Evolutionary conservation across 345 rosid genomes (phyloP).

Genomic region (Populus davidiana): DNA sequence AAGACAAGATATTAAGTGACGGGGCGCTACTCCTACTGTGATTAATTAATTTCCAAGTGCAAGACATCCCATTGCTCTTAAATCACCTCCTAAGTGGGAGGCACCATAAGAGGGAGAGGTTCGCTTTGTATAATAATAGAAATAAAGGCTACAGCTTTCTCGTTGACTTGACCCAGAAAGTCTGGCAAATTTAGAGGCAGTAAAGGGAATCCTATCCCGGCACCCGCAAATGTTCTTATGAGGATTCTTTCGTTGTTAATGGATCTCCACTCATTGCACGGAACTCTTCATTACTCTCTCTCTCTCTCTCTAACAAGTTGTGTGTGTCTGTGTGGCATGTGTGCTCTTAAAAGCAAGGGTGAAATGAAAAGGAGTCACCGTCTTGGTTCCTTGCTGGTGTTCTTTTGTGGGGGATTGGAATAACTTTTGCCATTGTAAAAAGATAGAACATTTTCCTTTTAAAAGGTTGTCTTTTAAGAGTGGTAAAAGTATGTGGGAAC

Average conservation of each 20-base stretch:
- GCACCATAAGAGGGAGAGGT: conserved; percentile 32
- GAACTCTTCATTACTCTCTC: not conserved
- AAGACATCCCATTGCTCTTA: conserved; percentile 15
- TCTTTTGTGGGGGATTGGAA: conserved; percentile 39
- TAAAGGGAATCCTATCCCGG: conserved; percentile 46
- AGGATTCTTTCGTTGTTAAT: conserved; percentile 36
- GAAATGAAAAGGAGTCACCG: conserved; percentile 27
- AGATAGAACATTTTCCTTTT: conserved; percentile 40
- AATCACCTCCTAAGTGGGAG: conserved; percentile 39
- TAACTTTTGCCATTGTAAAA: conserved; percentile 45
- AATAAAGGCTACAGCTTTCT: conserved; percentile 42
- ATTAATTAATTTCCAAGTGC: not conserved
- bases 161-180: conserved; percentile 70
- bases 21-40: not conserved
- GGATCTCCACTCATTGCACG: conserved; percentile 47
- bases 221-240: conserved; percentile 13
- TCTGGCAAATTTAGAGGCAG: conserved; percentile 39
- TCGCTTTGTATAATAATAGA: not conserved
- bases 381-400: conserved; percentile 37
- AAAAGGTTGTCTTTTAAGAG: conserved; percentile 46
- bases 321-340: conserved; percentile 16
- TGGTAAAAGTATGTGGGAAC: conserved; percentile 36
- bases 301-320: not conserved
- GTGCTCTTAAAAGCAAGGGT: conserved; percentile 35
- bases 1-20: conserved; percentile 3